Evolutionary conservation across 257 asterid genomes (phyloP).

Genomic region (Voacanga thouarsii): DNA sequence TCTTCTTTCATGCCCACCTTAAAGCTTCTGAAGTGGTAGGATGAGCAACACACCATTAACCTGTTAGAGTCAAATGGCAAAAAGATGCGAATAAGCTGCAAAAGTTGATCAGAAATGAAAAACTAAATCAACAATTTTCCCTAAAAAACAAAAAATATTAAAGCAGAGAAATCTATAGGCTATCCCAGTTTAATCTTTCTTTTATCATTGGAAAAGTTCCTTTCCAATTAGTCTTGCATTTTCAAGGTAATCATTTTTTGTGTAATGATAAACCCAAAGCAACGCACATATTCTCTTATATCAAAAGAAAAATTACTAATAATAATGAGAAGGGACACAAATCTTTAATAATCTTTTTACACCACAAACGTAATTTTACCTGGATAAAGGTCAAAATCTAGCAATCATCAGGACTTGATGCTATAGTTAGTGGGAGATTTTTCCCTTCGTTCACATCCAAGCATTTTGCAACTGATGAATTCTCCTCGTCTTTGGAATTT

Average conservation of each 20-base stretch:
- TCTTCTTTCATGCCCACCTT: conserved; percentile 3
- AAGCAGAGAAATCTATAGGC: no score
- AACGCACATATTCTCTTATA: not conserved
- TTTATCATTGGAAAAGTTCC: no score
- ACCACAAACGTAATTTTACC: not conserved
- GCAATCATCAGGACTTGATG: conserved; percentile 47
- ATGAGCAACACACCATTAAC: not conserved
- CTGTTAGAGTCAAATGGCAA: not conserved
- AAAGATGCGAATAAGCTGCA: not conserved
- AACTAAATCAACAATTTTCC: no score
- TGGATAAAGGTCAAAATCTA: conserved; percentile 16
- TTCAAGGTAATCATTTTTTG: no score
- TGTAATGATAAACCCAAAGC: not conserved
- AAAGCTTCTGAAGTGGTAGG: conserved; percentile 18
- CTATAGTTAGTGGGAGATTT: conserved; percentile 47
- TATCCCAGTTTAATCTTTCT: no score
- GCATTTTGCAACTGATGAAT: conserved; percentile 59
- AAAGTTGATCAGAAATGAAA: no score
- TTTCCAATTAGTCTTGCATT: no score
- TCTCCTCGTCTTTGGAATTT: conserved; percentile 65
- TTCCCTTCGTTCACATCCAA: conserved; percentile 57
- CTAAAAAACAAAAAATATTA: no score
- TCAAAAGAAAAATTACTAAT: not conserved
- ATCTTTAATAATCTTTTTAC: not conserved
- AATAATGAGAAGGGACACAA: not conserved